Evolutionary conservation across 352 stramenopile genomes (phyloP), one percentile per base, ranked within the genome.

Genomic region (Plasmopara halstedii): DNA sequence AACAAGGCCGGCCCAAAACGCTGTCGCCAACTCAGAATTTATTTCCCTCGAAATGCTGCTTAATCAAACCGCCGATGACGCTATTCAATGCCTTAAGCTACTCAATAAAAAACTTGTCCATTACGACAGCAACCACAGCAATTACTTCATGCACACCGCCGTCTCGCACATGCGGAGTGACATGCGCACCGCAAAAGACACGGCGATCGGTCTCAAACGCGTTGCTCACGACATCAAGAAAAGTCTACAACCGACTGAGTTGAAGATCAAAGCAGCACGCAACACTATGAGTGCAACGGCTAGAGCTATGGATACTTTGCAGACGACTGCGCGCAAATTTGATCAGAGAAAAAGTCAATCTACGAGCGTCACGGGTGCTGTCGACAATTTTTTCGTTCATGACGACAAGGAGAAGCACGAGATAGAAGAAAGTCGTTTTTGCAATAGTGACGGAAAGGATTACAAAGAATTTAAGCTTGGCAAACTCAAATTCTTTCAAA

Each of bases 141-240:
- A 51, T 22, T 39, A 61, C 36, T 56, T 61, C 27, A 42, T 51
- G 21, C 46, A 61, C 46, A 56, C 53, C 6, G 40, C 53, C 34
- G n/a, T 22, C 14, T 61, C 39, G 3, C 55, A 52, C 27, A 38
- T 61, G 53, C 25, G 40, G 20, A 46, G 41, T 42, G 34, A 46
- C 21, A 61, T 61, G 33, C 40, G 46, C 23, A 57, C 41, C 15
- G 49, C 49, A n/a, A 57, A 57, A 35, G 49, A 57, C 42, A 57
- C 49, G 15, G 36, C 49, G 9, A 15, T 22, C 26, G 49, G 50
- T 21, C 32, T 56, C 5, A 56, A 56, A 29, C 49, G 48, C 34
- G 49, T 50, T 18, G 40, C 49, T 18, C 49, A 56, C 40, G 22
- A 50, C 33, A 56, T 56, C 40, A 45, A 45, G 23, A 56, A 46